Base-by-base conservation (phyloP, 192 early-diverging fungal species). In the Backusella sp. region DNA sequence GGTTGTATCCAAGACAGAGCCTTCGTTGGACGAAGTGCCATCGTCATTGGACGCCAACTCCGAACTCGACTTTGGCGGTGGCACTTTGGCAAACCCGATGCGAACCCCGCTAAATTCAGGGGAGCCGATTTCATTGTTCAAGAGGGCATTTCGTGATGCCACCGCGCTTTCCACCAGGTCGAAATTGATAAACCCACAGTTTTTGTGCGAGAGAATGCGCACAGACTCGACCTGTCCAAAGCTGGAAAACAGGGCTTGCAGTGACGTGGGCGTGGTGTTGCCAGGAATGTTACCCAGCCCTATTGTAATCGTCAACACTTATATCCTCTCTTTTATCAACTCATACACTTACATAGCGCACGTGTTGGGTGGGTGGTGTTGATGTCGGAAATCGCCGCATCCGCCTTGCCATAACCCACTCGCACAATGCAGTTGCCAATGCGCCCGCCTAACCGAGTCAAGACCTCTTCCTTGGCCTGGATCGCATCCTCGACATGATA, bases 121-220 rank as follows among this genome's bases (percentile, higher is more conserved):
- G 41, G 92, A 94, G 79, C 90, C 89, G 49, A 95, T 85, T 66
- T 94, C 92, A 76, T 92, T 92, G 49, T 95, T 95, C 80, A 96
- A 93, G 87, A 97, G 91, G 32, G 87, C 88, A 73, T 94, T 87
- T 70, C 92, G 91, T 30, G 96, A 96, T 32, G 88, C 84, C 73
- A 98, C 93, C 6, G 97, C 96, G 79, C 96, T 93, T 46, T 96
- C 95, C 62, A 96, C 85, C 66, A 85, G 85, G 41, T 91, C 89
- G 85, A 96, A 99, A 82, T 97, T 98, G 77, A 99, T 95, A 83
- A 98, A 97, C 1, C 94, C 97, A 80, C 97, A 97, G 78, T 93
- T 96, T 74, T 99, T 99, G 83, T 95, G 94, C 9, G 94, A 95
- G 79, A 98, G 77, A 8, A 98, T 95, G 7, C 97, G 91, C 19